Conservation (phyloP, 2,329 filamentous ascomycete genomes). For the Cucurbitaria berberidis region DNA sequence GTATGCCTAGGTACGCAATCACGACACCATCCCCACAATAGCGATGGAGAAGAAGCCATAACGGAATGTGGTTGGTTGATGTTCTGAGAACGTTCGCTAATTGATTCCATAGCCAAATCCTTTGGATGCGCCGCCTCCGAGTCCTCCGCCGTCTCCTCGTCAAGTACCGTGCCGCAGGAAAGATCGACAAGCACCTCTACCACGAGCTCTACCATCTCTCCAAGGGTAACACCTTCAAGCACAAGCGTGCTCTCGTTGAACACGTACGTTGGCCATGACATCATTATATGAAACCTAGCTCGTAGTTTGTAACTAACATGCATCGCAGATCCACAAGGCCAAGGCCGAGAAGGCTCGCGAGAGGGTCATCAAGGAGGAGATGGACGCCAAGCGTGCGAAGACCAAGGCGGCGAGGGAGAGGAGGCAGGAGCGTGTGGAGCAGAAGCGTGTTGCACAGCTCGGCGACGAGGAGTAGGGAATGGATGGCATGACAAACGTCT, state of each 20-base stretch:
- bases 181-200: slow-evolving; percentile 99
- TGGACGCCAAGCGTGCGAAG: slow-evolving; percentile 99
- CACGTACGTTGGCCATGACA: slow-evolving; percentile 77
- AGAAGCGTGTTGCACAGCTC: slow-evolving; percentile 87
- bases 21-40: slow-evolving; percentile 21
- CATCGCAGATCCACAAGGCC: slow-evolving; percentile 92
- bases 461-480: slow-evolving; percentile 60
- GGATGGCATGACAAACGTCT: slow-evolving; percentile 48
- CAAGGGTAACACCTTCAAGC: slow-evolving; percentile 99
- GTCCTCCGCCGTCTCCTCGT: slow-evolving; percentile 98
- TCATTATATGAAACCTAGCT: slow-evolving; percentile 41
- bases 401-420: slow-evolving; percentile 99
- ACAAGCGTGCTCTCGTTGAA: slow-evolving; percentile 99
- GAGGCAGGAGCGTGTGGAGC: slow-evolving; percentile 87
- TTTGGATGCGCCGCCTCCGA: slow-evolving; percentile 99
- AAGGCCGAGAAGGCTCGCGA: slow-evolving; percentile 99
- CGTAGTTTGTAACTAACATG: slow-evolving; percentile 34
- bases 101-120: slow-evolving; percentile 74
- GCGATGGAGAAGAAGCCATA: slow-evolving; percentile 5
- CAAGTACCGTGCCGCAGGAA: slow-evolving; percentile 99
- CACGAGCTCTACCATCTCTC: slow-evolving; percentile 99
- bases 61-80: slow-evolving; percentile 12
- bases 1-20: slow-evolving; percentile 89
- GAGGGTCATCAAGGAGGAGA: slow-evolving; percentile 96
- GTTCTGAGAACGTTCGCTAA: slow-evolving; percentile 36